Evolutionary conservation across 2,329 filamentous ascomycete genomes (phyloP).

Genomic region (Alternaria longipes): DNA sequence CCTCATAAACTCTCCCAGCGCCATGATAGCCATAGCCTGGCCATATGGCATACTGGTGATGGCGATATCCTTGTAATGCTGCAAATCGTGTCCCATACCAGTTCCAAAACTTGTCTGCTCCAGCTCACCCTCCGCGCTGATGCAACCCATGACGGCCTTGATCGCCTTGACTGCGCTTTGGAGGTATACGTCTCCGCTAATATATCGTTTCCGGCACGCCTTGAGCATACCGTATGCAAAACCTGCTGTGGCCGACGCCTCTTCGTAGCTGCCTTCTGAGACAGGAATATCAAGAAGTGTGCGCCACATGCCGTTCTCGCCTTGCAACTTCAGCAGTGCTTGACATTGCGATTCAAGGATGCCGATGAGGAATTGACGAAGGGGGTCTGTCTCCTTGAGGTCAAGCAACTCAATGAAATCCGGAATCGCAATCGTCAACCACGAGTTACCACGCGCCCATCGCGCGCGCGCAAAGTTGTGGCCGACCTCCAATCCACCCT

Average conservation of each 20-base stretch:
- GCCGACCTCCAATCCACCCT: conserved; percentile 59
- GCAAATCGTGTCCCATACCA: conserved; percentile 75
- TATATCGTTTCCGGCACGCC: conserved; percentile 73
- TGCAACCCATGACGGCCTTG: conserved; percentile 71
- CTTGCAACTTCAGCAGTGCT: conserved; percentile 70
- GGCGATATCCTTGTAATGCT: conserved; percentile 81
- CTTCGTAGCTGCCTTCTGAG: conserved; percentile 74
- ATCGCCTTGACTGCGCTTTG: conserved; percentile 71
- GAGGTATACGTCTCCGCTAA: conserved; percentile 67
- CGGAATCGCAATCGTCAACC: conserved; percentile 84
- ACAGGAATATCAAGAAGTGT: conserved; percentile 75
- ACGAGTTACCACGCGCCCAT: conserved; percentile 72
- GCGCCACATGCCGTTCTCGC: conserved; percentile 72
- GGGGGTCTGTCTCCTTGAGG: conserved; percentile 66
- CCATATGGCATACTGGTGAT: conserved; percentile 85
- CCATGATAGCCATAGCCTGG: conserved; percentile 86
- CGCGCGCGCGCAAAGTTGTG: conserved; percentile 66
- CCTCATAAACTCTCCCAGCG: conserved; percentile 76
- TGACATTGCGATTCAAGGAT: conserved; percentile 75
- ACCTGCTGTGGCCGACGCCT: conserved; percentile 80
- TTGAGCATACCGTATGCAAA: conserved; percentile 85
- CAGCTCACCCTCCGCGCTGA: conserved; percentile 74
- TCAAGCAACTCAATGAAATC: conserved; percentile 80
- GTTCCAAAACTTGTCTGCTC: conserved; percentile 81
- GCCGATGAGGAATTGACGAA: conserved; percentile 67